phyloP scores from a whole-genome alignment of 768 basidiomycete species.

The Cyclocybe cylindracea region DNA sequence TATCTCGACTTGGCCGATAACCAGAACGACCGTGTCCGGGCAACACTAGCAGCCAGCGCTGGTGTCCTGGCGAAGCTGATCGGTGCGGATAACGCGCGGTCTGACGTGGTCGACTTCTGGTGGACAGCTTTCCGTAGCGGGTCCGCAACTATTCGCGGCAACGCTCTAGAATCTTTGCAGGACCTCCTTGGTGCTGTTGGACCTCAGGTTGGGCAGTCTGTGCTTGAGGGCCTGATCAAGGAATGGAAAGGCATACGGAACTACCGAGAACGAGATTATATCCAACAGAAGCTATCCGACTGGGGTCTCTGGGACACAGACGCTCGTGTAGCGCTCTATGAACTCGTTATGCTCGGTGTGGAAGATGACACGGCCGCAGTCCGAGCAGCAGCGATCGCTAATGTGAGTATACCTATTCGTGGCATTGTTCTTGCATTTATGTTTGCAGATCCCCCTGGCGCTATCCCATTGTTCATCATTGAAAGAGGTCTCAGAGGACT shows the following conservation, averaged over 20 bases:
- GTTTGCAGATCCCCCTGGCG: constrained; percentile 49
- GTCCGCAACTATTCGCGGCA: constrained; percentile 73
- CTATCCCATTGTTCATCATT: constrained; percentile 40
- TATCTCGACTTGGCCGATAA: constrained; percentile 70
- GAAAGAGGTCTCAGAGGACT: constrained; percentile 31
- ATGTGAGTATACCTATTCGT: constrained; percentile 46
- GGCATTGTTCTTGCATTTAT: constrained; percentile 1
- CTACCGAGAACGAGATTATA: no score
- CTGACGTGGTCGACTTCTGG: constrained; percentile 76
- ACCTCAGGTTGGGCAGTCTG: neutral
- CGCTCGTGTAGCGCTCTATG: constrained; percentile 46
- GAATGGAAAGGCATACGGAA: no score
- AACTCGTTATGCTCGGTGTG: constrained; percentile 61
- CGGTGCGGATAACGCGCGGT: constrained; percentile 63
- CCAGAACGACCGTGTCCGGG: constrained; percentile 62
- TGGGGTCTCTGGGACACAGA: constrained; percentile 14
- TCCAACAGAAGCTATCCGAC: no score
- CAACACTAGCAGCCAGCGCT: constrained; percentile 83
- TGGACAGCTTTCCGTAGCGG: constrained; percentile 53
- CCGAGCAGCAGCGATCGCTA: constrained; percentile 68
- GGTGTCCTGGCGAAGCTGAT: constrained; percentile 90
- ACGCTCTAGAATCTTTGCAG: constrained; percentile 67
- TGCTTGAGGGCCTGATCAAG: no score
- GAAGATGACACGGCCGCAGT: constrained; percentile 85
- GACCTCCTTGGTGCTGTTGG: constrained; percentile 58